Base-by-base conservation (phyloP, 352 stramenopile species). In the Globisporangium echinulatum region DNA sequence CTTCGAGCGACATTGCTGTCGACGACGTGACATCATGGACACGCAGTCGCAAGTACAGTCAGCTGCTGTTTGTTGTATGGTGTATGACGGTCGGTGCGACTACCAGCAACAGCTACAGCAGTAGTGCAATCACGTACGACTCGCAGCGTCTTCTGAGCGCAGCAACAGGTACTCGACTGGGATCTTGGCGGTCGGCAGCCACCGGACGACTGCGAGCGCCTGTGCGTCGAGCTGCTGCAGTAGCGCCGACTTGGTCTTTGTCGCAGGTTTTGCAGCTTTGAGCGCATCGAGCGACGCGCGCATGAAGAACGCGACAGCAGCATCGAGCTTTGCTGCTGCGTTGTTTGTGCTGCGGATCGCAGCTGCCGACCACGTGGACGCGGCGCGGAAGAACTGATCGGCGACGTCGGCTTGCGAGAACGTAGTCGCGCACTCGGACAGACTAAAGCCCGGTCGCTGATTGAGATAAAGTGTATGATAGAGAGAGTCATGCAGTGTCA, bases 121-220 rank as follows among this genome's bases (percentile, higher is more conserved):
- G n/a, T 58, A 19, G 2, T 10, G 17, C 49, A 58, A 44, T 10
- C 51, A 77, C 77, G 60, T 71, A 95, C 85, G 77, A 7, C 69
- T 82, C 52, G 90, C 79, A 17, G 68, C 43, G 55, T 95, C 85
- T 59, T 95, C 85, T 1, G 70, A 82, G 52, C 85, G 83, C 48
- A 92, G 62, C 39, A 95, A 61, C 46, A 92, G 55, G 25, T 78
- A 90, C 64, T 95, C 85, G 1, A 60, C 63, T 3, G 85, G 69
- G 15, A 82, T 72, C 51, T 87, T 90, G 0, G 79, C 66, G 6
- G 59, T 67, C 10, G 80, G 76, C 56, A 84, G 86, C 77, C 76
- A 88, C 9, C 72, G 37, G 11, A 92, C 54, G 17, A 93, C 60
- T 7, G 69, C 76, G 4, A 63, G 10, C 1, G 74, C 72, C 5